Conservation (phyloP, 768 basidiomycete genomes). For the Fomitopsis pulvina region DNA sequence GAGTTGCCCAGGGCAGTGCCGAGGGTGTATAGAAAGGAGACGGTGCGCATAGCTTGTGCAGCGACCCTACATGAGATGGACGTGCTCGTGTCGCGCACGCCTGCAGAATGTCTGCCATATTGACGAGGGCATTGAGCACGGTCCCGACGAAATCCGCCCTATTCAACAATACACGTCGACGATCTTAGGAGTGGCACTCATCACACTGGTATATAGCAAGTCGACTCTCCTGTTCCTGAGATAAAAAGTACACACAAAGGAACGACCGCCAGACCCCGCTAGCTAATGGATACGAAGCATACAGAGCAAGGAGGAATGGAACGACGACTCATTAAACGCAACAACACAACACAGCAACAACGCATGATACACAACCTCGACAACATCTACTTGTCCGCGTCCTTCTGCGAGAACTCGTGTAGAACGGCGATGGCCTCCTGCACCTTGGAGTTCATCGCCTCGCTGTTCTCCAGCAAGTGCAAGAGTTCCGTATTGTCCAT, state of each 20-base stretch:
- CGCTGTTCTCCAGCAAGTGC: constrained; percentile 75
- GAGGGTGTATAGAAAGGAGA: constrained; percentile 58
- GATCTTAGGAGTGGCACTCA: neutral
- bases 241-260: constrained; percentile 24
- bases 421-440: constrained; percentile 86
- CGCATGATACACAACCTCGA: constrained; percentile 8
- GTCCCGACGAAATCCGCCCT: too few species aligned
- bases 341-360: constrained; percentile 17
- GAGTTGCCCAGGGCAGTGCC: constrained; percentile 40
- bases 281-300: constrained; percentile 13
- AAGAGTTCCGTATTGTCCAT: constrained; percentile 96
- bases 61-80: constrained; percentile 36
- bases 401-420: constrained; percentile 66
- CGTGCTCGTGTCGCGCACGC: neutral
- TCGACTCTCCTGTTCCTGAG: constrained; percentile 25
- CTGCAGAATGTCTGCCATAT: too few species aligned
- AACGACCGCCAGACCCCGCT: constrained; percentile 23
- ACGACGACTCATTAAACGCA: constrained; percentile 8
- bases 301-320: constrained; percentile 20
- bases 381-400: constrained; percentile 22
- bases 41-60: constrained; percentile 42
- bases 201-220: constrained; percentile 19
- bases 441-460: constrained; percentile 85
- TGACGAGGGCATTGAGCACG: too few species aligned
- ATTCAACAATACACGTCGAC: too few species aligned